Percentiles rank a stretch among this genome's conserved stretches.
Conservation (phyloP, 2,329 filamentous ascomycete genomes). For the Fusarium veterinarium region DNA sequence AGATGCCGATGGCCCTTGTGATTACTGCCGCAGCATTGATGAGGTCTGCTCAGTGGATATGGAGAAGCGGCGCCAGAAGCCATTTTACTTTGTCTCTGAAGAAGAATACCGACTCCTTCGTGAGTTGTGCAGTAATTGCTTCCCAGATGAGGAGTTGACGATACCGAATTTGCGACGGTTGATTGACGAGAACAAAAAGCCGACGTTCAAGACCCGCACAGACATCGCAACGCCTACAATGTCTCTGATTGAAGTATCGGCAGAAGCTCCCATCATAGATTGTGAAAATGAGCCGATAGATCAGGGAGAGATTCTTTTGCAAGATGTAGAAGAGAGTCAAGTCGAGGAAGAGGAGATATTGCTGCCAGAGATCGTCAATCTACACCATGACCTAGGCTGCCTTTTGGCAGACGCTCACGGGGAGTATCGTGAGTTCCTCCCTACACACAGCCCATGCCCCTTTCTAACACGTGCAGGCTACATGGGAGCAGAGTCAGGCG, state of each 20-base stretch:
- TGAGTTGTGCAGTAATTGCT: neutral
- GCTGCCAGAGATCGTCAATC: neutral
- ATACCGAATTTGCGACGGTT: neutral
- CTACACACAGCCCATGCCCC: fast-evolving
- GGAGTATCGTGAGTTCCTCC: neutral
- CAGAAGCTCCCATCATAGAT: neutral
- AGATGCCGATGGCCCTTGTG: neutral
- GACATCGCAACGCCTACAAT: fast-evolving
- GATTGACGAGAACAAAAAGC: neutral
- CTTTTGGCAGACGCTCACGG: neutral
- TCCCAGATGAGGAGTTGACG: neutral
- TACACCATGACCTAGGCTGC: neutral
- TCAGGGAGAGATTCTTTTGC: fast-evolving
- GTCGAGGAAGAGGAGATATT: neutral
- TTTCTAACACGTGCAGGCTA: neutral
- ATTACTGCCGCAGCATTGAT: neutral
- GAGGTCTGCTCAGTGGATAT: neutral
- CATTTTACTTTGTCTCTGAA: neutral
- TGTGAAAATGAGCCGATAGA: neutral
- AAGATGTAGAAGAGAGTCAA: fast-evolving
- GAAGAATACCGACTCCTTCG: fast-evolving
- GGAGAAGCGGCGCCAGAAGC: neutral
- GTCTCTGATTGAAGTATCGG: neutral
- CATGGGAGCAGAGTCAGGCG: neutral
- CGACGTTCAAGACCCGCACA: fast-evolving